A percentile compares a stretch with the other conserved stretches of the same genome.
Evolutionary conservation across 352 stramenopile species (phyloP).

Genomic region (Phytophthora rubi): DNA sequence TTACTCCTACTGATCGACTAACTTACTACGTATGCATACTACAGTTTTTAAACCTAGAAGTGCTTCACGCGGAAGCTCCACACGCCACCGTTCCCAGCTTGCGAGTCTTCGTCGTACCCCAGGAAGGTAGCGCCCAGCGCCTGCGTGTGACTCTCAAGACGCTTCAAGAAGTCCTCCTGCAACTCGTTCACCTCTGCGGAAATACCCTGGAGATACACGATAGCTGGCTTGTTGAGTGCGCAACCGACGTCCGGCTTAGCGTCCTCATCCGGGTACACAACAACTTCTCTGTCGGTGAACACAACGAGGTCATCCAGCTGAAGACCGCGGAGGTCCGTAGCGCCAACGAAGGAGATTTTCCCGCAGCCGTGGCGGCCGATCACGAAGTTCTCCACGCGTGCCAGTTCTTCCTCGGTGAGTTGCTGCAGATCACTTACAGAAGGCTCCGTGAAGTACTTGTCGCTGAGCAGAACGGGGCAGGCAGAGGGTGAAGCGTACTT

Average conservation of each 20-base stretch:
- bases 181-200: slow-evolving; percentile 29
- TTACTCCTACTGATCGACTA: background rate
- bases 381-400: slow-evolving; percentile 46
- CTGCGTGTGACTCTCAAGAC: slow-evolving; percentile 46
- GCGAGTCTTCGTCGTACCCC: slow-evolving; percentile 31
- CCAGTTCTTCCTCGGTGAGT: slow-evolving; percentile 49
- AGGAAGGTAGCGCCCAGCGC: slow-evolving; percentile 44
- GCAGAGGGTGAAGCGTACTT: background rate
- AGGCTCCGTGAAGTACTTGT: slow-evolving; percentile 54
- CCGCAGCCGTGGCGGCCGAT: slow-evolving; percentile 44
- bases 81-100: slow-evolving; percentile 28
- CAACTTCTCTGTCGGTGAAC: slow-evolving; percentile 46
- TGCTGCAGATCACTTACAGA: slow-evolving; percentile 35
- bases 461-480: slow-evolving; percentile 41
- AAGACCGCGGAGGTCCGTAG: slow-evolving; percentile 52
- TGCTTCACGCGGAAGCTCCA: slow-evolving; percentile 62
- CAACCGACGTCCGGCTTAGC: slow-evolving; percentile 47
- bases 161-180: slow-evolving; percentile 40
- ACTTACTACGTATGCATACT: slow-evolving; percentile 5
- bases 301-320: slow-evolving; percentile 52
- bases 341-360: slow-evolving; percentile 47
- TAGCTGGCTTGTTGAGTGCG: slow-evolving; percentile 56
- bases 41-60: slow-evolving; percentile 31
- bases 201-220: slow-evolving; percentile 45
- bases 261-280: slow-evolving; percentile 54